Percentiles rank a stretch among this genome's conserved stretches.
These are phyloP conservation scores for Cercospora zeina DNA, from an alignment of 2,329 filamentous ascomycete genomes.

Conservation along the genomic window DNA sequence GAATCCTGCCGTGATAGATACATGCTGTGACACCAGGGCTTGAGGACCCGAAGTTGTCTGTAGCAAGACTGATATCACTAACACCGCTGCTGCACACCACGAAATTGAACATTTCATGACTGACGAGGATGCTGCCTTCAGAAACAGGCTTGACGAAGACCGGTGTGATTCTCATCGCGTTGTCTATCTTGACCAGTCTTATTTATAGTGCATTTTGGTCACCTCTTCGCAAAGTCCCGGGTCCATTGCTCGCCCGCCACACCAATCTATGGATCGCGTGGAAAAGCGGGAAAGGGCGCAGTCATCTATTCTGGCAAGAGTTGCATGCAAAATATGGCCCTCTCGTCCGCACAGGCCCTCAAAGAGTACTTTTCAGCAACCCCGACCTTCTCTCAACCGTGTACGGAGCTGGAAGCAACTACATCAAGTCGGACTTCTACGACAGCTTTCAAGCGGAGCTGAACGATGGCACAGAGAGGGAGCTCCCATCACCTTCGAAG, in stretches of 20 bases:
- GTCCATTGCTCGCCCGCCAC: conserved; percentile 9
- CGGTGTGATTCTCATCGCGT: background rate
- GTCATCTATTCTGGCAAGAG: conserved; percentile 7
- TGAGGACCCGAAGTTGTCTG: background rate
- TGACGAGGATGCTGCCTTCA: background rate
- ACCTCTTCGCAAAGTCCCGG: conserved; percentile 14
- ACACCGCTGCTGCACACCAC: background rate
- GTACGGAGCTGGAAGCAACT: conserved; percentile 57
- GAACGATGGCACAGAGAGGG: background rate
- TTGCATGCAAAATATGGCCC: conserved; percentile 57
- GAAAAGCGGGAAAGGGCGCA: conserved; percentile 3
- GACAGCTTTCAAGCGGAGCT: conserved; percentile 16
- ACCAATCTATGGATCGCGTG: conserved; percentile 11
- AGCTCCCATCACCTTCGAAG: background rate
- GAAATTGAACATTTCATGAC: background rate
- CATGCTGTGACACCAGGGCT: background rate
- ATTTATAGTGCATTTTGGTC: background rate
- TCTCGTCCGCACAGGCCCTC: conserved; percentile 71
- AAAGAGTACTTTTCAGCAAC: conserved; percentile 71
- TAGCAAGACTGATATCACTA: background rate
- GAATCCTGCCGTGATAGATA: background rate
- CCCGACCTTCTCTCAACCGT: conserved; percentile 60
- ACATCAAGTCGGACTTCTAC: conserved; percentile 20
- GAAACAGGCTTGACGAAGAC: background rate
- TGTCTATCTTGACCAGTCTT: background rate